Evolutionary conservation across 805 yeast species (phyloP), one percentile per base, ranked within the genome.

Genomic region (Yarrowia sp.): DNA sequence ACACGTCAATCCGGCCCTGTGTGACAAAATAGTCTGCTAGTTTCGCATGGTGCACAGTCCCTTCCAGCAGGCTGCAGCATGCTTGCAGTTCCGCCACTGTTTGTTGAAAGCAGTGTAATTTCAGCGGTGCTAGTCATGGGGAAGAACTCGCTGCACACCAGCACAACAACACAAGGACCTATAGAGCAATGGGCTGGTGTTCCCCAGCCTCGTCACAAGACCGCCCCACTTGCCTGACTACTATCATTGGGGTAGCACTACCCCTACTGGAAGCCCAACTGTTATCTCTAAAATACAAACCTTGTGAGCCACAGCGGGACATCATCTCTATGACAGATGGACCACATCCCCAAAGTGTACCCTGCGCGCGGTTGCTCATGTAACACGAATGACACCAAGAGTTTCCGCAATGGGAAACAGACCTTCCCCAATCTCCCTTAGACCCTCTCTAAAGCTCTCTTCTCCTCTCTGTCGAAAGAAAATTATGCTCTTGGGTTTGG

Each of bases 291-390:
- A 17, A 40, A 40, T 24, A 43, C 51, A 26, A 48, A 48, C 54
- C 54, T 48, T 48, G 35, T 28, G n/a, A 44, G 49, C 49, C 33
- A n/a, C 21, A 33, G 17, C 52, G 52, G 52, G 52, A 46, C 35
- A 46, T 46, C 35, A 46, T 46, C 36, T 46, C 52, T 17, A 46
- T 32, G 54, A 48, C 54, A 48, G 54, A 30, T 48, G 54, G 36
- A 6, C 54, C 54, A 48, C 54, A 19, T 48, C 54, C 54, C 54
- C 54, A 48, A 48, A 48, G 54, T 48, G 54, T 48, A 48, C 54
- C 54, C 54, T 48, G 54, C 54, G 54, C 54, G 54, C 38, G 54
- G 38, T 32, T 19, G 38, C 54, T 26, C 32, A 30, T 32, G 54
- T 48, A 32, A 48, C 54, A 48, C 54, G 38, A 48, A 24, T 7